phyloP scores from a whole-genome alignment of 495 filamentous ascomycete genomes.

The Penicillium angulare region DNA sequence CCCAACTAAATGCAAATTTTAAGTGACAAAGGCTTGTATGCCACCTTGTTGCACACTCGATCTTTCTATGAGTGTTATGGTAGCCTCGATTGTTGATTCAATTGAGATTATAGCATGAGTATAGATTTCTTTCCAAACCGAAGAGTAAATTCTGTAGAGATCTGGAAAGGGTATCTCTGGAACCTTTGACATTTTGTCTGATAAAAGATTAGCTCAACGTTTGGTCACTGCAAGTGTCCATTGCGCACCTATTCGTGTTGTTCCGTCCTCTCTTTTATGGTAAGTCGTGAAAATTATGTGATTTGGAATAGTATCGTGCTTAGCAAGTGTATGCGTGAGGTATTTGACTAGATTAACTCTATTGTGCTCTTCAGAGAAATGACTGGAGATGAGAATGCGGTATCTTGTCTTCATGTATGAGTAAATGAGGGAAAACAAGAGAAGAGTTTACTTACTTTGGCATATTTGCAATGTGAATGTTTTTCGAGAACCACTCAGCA shows the following conservation, averaged over 20 bases:
- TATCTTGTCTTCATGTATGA: constrained; percentile 15
- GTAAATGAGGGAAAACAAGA: no score
- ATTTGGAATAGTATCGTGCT: constrained; percentile 17
- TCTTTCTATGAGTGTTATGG: constrained; percentile 23
- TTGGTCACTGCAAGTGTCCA: neutral
- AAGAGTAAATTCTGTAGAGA: constrained; percentile 24
- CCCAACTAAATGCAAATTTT: constrained; percentile 57
- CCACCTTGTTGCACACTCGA: constrained; percentile 21
- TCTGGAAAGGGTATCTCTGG: constrained; percentile 16
- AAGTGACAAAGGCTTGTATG: constrained; percentile 54
- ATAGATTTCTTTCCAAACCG: constrained; percentile 19
- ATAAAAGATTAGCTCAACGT: neutral
- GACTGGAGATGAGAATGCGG: constrained; percentile 43
- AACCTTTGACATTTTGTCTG: neutral
- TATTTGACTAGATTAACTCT: constrained; percentile 27
- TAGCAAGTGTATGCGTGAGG: constrained; percentile 28
- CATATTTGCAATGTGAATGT: constrained; percentile 2
- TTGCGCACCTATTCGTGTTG: constrained; percentile 21
- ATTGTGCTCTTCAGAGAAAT: constrained; percentile 37
- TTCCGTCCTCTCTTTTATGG: constrained; percentile 27
- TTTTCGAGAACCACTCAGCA: constrained; percentile 43
- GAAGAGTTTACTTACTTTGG: no score
- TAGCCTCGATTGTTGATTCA: constrained; percentile 5
- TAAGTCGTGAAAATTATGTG: constrained; percentile 37
- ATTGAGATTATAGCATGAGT: constrained; percentile 19